phyloP scores from a whole-genome alignment of 2,329 filamentous ascomycete species.

The Cytospora mali region DNA sequence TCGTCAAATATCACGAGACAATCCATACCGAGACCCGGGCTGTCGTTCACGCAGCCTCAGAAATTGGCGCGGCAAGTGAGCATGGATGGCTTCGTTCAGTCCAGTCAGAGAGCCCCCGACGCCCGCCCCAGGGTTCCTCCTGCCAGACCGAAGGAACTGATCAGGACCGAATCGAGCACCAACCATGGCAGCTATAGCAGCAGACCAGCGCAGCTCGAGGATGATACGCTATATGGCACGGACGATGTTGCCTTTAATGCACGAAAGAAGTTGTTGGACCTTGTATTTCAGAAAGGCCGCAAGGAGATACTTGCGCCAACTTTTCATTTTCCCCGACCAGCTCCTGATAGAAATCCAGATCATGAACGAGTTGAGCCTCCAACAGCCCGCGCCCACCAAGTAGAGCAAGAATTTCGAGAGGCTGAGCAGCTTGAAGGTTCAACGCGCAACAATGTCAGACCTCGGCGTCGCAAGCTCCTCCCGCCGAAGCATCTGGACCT shows the following conservation, averaged over 20 bases:
- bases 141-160: background rate
- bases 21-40: background rate
- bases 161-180: background rate
- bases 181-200: constrained; percentile 5
- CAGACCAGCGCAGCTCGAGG: constrained; percentile 61
- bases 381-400: background rate
- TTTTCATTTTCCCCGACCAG: constrained; percentile 13
- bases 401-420: background rate
- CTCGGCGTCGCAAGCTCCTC: constrained; percentile 47
- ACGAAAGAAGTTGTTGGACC: constrained; percentile 58
- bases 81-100: constrained; percentile 37
- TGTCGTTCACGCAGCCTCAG: constrained; percentile 34
- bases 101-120: constrained; percentile 24
- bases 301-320: constrained; percentile 32
- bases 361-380: constrained; percentile 27
- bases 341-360: background rate
- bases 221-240: constrained; percentile 41
- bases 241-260: constrained; percentile 48
- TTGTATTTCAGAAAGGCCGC: constrained; percentile 50
- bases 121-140: background rate
- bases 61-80: constrained; percentile 36
- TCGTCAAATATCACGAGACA: constrained; percentile 28
- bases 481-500: constrained; percentile 51
- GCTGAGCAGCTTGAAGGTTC: constrained; percentile 6
- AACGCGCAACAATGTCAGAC: constrained; percentile 31